Evolutionary conservation across 192 early-diverging fungal genomes (phyloP), one percentile per base, ranked within the genome.

Genomic region (Backusella liffmaniae): DNA sequence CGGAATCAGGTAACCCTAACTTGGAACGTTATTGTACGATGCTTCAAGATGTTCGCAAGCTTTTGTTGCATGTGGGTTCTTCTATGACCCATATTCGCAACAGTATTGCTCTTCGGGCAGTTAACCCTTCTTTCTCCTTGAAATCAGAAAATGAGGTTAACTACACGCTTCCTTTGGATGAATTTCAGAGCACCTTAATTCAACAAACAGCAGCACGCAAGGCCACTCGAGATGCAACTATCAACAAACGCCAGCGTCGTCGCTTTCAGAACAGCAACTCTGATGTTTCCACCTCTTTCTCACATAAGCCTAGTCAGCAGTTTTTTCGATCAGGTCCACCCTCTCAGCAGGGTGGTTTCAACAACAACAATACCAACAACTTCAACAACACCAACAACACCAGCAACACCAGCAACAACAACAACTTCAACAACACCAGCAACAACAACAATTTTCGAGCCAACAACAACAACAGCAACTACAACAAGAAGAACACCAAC

Each of bases 331-430:
- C 59, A 36, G 35, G 12, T 73, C 72, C 72, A 35, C 62, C 72
- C 53, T 36, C 26, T 34, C 35, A 62, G 26, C 56, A 62, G 53
- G 72, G 72, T 56, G 72, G 72, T 66, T 62, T 37, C 56, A 68
- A 1, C 67, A 65, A 26, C 62, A 26, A 32, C 30, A 65, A 65
- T 2, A 65, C 1, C 77, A 82, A 90, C 77, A 82, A 90, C n/a
- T n/a, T n/a, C n/a, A n/a, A n/a, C n/a, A n/a, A n/a, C n/a, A n/a
- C n/a, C n/a, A n/a, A n/a, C n/a, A n/a, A n/a, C n/a, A n/a, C n/a
- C n/a, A n/a, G n/a, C n/a, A n/a, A n/a, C n/a, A n/a, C n/a, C n/a
- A n/a, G n/a, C n/a, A n/a, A n/a, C n/a, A n/a, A n/a, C n/a, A n/a
- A n/a, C n/a, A n/a, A n/a, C n/a, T n/a, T n/a, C n/a, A n/a, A n/a